phyloP scores from a whole-genome alignment of 192 early-diverging fungal species.

The Backusella tarrabulga region DNA sequence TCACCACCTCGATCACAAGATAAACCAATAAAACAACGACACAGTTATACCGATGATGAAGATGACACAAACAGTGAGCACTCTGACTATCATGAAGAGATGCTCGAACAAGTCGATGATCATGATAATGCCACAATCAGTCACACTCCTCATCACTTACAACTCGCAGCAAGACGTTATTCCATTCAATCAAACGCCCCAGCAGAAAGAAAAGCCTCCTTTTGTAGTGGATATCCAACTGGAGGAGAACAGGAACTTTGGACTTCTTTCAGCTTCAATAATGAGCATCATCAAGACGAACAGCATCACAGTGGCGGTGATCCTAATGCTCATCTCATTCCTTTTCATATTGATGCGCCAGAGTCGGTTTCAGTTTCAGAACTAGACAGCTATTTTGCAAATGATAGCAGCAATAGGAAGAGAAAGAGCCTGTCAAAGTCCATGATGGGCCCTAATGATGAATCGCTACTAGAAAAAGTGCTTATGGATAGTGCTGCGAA shows the following conservation, averaged over 20 bases:
- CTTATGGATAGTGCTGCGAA: constrained; percentile 24
- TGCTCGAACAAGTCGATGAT: constrained; percentile 46
- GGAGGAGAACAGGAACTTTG: constrained; percentile 29
- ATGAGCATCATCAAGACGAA: constrained; percentile 26
- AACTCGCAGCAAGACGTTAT: not conserved
- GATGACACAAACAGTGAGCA: constrained; percentile 39
- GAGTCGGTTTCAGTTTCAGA: constrained; percentile 24
- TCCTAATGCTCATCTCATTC: not conserved
- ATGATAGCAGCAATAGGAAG: not conserved
- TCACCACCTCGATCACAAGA: constrained; percentile 66
- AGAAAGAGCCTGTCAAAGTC: not conserved
- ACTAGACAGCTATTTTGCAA: constrained; percentile 19
- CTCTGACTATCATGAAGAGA: constrained; percentile 59
- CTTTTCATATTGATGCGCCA: constrained; percentile 15
- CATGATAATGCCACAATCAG: not conserved
- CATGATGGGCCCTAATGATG: constrained; percentile 11
- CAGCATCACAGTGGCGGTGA: not conserved
- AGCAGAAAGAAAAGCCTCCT: not conserved
- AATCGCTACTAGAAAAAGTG: constrained; percentile 28
- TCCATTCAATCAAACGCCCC: not conserved
- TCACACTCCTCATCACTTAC: not conserved
- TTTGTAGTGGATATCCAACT: constrained; percentile 10
- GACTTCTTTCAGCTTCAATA: constrained; percentile 34
- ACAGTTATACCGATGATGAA: not conserved
- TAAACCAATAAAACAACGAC: constrained; percentile 45